These are phyloP conservation scores for Candida quercuum DNA, from an alignment of 805 yeast genomes.

Conservation along the genomic window DNA sequence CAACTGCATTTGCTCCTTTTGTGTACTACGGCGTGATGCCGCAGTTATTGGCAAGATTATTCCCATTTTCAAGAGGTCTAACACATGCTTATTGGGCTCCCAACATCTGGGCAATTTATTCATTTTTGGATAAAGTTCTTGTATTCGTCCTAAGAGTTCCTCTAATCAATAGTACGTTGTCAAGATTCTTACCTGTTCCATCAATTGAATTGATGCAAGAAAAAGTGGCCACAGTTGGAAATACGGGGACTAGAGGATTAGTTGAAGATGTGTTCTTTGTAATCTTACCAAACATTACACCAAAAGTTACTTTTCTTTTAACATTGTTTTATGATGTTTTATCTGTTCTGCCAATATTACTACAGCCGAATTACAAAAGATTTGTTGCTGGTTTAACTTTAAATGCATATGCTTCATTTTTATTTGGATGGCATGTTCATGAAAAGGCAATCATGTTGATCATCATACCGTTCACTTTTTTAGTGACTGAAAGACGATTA, in stretches of 20 bases:
- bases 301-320: constrained; percentile 67
- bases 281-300: constrained; percentile 75
- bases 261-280: constrained; percentile 88
- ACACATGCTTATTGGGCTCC: constrained; percentile 99
- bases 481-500: constrained; percentile 65
- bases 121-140: constrained; percentile 70
- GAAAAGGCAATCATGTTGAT: constrained; percentile 93
- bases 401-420: constrained; percentile 85
- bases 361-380: constrained; percentile 69
- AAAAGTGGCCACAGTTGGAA: constrained; percentile 27
- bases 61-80: constrained; percentile 91
- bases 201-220: constrained; percentile 25
- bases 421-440: constrained; percentile 99
- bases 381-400: constrained; percentile 81
- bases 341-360: constrained; percentile 65
- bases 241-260: constrained; percentile 71
- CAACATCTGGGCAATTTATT: constrained; percentile 92
- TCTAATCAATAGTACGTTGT: constrained; percentile 36
- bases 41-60: constrained; percentile 62
- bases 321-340: constrained; percentile 82
- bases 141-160: constrained; percentile 35
- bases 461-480: constrained; percentile 80
- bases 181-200: constrained; percentile 29
- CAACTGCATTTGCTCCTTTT: constrained; percentile 77
- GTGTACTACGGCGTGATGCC: constrained; percentile 50